A percentile compares a stretch with the other conserved stretches of the same genome.
These are phyloP conservation scores for Carpinus fangiana DNA, from an alignment of 306 rosid species.

Conservation along the genomic window DNA sequence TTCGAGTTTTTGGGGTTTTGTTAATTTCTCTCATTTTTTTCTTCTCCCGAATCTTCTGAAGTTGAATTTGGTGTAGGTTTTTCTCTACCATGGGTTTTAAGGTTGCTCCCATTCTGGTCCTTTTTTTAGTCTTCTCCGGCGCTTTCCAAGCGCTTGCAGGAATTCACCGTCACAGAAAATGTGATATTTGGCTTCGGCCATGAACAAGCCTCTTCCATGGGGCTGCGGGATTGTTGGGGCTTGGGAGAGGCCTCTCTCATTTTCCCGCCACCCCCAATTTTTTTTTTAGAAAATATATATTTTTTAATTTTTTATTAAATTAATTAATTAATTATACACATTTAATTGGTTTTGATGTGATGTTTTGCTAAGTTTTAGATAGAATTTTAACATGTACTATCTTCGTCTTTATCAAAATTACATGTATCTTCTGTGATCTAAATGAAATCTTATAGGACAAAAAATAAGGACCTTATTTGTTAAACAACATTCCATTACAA, in stretches of 20 bases:
- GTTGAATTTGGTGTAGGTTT: conserved; percentile 41
- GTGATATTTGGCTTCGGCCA: conserved; percentile 98
- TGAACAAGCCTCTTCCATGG: conserved; percentile 95
- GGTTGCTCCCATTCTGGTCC: conserved; percentile 32
- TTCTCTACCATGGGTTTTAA: conserved; percentile 43
- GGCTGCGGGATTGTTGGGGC: conserved; percentile 89
- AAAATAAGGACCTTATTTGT: too few relatives aligned
- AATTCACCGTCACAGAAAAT: conserved; percentile 41
- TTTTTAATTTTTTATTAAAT: too few relatives aligned
- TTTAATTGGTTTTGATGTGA: too few relatives aligned
- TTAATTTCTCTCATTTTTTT: background rate
- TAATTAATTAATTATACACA: too few relatives aligned
- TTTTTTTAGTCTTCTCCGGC: conserved; percentile 37
- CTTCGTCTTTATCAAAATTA: too few relatives aligned
- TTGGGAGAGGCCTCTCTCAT: conserved; percentile 88
- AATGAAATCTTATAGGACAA: too few relatives aligned
- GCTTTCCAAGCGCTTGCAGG: conserved; percentile 32
- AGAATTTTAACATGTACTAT: too few relatives aligned
- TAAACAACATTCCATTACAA: too few relatives aligned
- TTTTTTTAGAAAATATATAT: too few relatives aligned
- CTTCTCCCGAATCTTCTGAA: conserved; percentile 1
- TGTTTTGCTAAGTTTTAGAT: too few relatives aligned
- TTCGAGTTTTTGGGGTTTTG: conserved; percentile 30
- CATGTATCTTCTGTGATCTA: too few relatives aligned
- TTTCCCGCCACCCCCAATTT: conserved; percentile 95